Conservation (phyloP, 495 filamentous ascomycete species). For the Penicillium angulare region DNA sequence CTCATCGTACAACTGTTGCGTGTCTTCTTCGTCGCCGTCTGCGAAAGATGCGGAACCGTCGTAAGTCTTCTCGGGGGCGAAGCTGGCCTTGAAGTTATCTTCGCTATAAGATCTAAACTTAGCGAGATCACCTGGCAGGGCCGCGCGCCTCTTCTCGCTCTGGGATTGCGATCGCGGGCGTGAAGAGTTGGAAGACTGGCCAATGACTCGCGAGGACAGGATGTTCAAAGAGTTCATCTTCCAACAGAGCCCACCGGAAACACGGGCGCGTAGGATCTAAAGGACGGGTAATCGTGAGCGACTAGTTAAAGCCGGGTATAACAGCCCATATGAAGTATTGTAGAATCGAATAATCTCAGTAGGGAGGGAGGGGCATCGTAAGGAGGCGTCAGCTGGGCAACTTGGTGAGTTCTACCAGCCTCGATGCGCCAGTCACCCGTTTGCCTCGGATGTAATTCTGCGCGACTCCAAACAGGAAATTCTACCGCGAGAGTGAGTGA, state of each 20-base stretch:
- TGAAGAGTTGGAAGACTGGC: slow-evolving; percentile 50
- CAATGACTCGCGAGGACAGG: slow-evolving; percentile 81
- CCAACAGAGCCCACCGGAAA: slow-evolving; percentile 54
- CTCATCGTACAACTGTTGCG: slow-evolving; percentile 51
- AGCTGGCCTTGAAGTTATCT: slow-evolving; percentile 34
- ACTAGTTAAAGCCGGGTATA: slow-evolving; percentile 26
- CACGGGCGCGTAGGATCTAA: slow-evolving; percentile 40
- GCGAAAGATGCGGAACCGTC: slow-evolving; percentile 29
- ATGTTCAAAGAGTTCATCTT: slow-evolving; percentile 99
- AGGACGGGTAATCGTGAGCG: slow-evolving; percentile 16
- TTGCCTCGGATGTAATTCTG: slow-evolving; percentile 34
- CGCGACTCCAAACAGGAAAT: slow-evolving; percentile 18
- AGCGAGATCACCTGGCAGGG: slow-evolving; percentile 40
- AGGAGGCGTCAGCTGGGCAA: slow-evolving; percentile 20
- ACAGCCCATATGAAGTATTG: slow-evolving; percentile 12
- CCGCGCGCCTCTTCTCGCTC: slow-evolving; percentile 50
- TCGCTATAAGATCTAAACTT: slow-evolving; percentile 51
- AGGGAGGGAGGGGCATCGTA: slow-evolving; percentile 16
- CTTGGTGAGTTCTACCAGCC: slow-evolving; percentile 26
- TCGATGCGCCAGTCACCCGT: slow-evolving; percentile 49
- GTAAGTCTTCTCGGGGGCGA: slow-evolving; percentile 32
- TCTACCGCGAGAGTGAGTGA: slow-evolving; percentile 6
- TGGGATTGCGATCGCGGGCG: slow-evolving; percentile 67
- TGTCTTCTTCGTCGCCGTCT: slow-evolving; percentile 34
- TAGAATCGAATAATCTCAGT: slow-evolving; percentile 8